Evolutionary conservation across 1,139 yeast genomes (phyloP), one percentile per base, ranked within the genome.

Genomic region (Diutina sp.): DNA sequence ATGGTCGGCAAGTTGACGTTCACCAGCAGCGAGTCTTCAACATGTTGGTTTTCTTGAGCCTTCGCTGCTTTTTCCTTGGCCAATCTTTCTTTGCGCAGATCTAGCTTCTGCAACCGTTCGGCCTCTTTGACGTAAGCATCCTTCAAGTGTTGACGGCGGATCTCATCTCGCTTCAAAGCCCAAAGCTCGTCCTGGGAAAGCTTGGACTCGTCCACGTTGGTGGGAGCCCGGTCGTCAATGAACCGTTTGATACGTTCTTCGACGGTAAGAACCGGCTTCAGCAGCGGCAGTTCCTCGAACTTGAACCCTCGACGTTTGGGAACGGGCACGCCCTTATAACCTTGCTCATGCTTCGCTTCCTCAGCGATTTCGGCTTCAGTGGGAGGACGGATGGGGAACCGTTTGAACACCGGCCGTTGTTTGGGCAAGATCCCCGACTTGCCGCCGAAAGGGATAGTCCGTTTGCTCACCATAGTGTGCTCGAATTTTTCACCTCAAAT

Each of bases 381-480:
- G 54, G 66, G 66, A 9, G 89, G 85, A 60, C 84, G 81, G 56
- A 82, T 78, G 1, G 91, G 90, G 57, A 64, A 65, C 54, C 77
- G 73, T 65, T 83, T 85, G 72, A 87, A 79, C 47, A 86, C 80
- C 47, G 86, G 83, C 65, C 96, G 84, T 14, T 87, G 84, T 58
- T 74, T 77, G 56, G 97, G 97, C 62, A 90, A 77, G 55, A 88
- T 75, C 67, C 97, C 97, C 57, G 95, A 85, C 71, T 87, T 87
- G n/a, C 83, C 83, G 44, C 83, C 83, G 63, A 71, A 76, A 62
- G 75, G 79, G 54, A 79, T 66, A 30, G 75, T 72, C 58, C 82
- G 76, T 63, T 79, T 81, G 58, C 82, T 79, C 83, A 79, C 41
- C 53, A 50, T 50, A 44, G 44, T 28, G 51, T 35, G 41, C 41